Percentiles rank a stretch among this genome's conserved stretches.
These are phyloP conservation scores for Pythium myriotylum DNA, from an alignment of 352 stramenopile genomes.

Conservation along the genomic window DNA sequence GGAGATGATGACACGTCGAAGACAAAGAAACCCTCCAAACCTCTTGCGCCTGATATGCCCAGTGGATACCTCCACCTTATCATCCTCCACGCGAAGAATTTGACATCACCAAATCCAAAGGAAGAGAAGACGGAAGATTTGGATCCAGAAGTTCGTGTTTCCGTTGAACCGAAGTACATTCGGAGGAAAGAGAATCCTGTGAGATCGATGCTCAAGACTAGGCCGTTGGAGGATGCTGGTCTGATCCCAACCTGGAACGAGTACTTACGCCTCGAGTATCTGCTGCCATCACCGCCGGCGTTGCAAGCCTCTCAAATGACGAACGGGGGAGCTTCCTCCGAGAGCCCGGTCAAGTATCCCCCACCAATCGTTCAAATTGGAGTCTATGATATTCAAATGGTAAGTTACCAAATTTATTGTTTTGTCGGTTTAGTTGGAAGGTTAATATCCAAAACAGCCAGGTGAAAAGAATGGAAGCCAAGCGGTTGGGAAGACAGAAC, in stretches of 20 bases:
- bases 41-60: conserved; percentile 18
- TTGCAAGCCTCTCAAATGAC: neutral
- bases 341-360: conserved; percentile 20
- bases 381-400: conserved; percentile 57
- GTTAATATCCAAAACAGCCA: conserved; percentile 33
- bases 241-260: conserved; percentile 48
- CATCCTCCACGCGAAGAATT: conserved; percentile 36
- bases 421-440: neutral
- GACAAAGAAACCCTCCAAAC: conserved; percentile 6
- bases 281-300: conserved; percentile 22
- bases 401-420: conserved; percentile 26
- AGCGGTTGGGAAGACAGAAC: conserved; percentile 42
- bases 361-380: conserved; percentile 45
- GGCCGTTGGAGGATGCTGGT: conserved; percentile 46
- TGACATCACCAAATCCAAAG: conserved; percentile 36
- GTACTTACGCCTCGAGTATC: conserved; percentile 53
- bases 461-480: conserved; percentile 41
- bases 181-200: conserved; percentile 54
- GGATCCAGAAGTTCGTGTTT: conserved; percentile 53
- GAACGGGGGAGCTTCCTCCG: neutral
- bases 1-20: conserved; percentile 5
- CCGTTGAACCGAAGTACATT: conserved; percentile 52
- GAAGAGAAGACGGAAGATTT: conserved; percentile 36
- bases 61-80: conserved; percentile 51
- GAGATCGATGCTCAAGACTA: conserved; percentile 53